These are phyloP conservation scores for Xylaria castorea DNA, from an alignment of 495 filamentous ascomycete species.

Conservation along the genomic window DNA sequence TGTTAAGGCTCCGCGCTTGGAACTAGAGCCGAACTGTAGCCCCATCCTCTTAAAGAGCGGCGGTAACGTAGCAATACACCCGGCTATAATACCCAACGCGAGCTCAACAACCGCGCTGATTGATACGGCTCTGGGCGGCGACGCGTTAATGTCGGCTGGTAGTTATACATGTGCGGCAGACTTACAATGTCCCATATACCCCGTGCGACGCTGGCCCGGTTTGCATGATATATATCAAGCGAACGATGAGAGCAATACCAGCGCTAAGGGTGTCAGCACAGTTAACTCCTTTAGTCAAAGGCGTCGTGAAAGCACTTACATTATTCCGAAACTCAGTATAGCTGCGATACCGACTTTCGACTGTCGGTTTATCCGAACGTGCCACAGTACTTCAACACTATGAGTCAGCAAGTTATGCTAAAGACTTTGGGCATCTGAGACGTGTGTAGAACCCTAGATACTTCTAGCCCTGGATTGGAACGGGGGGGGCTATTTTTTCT, in stretches of 20 bases:
- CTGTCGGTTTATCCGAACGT: slow-evolving; percentile 45
- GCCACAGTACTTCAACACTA: slow-evolving; percentile 42
- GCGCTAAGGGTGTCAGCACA: slow-evolving; percentile 37
- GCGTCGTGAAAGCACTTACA: slow-evolving; percentile 34
- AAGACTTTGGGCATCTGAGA: background rate
- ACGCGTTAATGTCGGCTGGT: background rate
- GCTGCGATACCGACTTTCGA: slow-evolving; percentile 43
- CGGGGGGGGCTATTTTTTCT: too few relatives aligned
- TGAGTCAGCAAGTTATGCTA: background rate
- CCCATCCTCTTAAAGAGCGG: slow-evolving; percentile 44
- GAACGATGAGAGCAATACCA: slow-evolving; percentile 48
- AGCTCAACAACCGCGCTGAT: slow-evolving; percentile 50
- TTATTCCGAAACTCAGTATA: slow-evolving; percentile 46
- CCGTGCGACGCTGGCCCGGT: slow-evolving; percentile 34
- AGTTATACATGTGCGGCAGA: too few relatives aligned
- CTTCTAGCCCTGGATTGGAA: background rate
- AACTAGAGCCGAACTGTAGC: background rate
- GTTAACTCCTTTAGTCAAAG: background rate
- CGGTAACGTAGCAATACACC: slow-evolving; percentile 50
- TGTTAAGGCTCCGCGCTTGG: background rate
- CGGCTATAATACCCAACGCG: slow-evolving; percentile 50
- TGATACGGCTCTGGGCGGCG: slow-evolving; percentile 35
- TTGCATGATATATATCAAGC: slow-evolving; percentile 47
- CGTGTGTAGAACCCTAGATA: background rate
- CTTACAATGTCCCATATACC: slow-evolving; percentile 36